A percentile compares a stretch with the other conserved stretches of the same genome.
Conservation (phyloP, 768 basidiomycete genomes). For the Amanita subjunquillea region DNA sequence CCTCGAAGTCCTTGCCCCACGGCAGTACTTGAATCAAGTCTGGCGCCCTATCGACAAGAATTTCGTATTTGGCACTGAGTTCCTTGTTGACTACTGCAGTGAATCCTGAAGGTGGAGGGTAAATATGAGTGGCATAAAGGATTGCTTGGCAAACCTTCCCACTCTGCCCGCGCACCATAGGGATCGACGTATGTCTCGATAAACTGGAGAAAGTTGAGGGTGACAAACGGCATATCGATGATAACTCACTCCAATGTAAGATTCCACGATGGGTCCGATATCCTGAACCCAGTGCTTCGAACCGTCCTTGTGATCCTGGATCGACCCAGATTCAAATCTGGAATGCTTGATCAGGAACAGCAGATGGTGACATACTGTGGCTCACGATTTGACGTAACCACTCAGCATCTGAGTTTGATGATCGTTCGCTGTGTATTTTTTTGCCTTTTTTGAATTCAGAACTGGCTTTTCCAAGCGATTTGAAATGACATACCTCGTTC, state of each 20-base stretch:
- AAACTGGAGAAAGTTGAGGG: slow-evolving; percentile 27
- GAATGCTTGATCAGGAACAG: slow-evolving; percentile 1
- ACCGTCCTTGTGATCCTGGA: slow-evolving; percentile 70
- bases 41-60: slow-evolving; percentile 65
- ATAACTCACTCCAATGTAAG: slow-evolving; percentile 58
- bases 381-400: slow-evolving; percentile 70
- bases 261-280: slow-evolving; percentile 79
- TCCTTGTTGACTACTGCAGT: slow-evolving; percentile 84
- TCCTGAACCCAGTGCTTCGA: slow-evolving; percentile 82
- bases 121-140: background rate
- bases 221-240: background rate
- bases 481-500: slow-evolving; percentile 32
- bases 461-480: background rate
- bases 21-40: slow-evolving; percentile 73
- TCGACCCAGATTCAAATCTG: slow-evolving; percentile 72
- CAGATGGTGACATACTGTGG: background rate
- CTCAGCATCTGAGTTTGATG: slow-evolving; percentile 68
- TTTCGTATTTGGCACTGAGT: slow-evolving; percentile 74
- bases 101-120: slow-evolving; percentile 42
- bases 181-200: slow-evolving; percentile 85
- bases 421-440: slow-evolving; percentile 63
- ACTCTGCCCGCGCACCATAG: slow-evolving; percentile 85
- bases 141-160: slow-evolving; percentile 54
- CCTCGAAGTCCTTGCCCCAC: slow-evolving; percentile 63
- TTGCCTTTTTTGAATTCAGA: slow-evolving; percentile 36